Evolutionary conservation across 1,284 basidiomycete genomes (phyloP).

Genomic region (Malassezia furfur): DNA sequence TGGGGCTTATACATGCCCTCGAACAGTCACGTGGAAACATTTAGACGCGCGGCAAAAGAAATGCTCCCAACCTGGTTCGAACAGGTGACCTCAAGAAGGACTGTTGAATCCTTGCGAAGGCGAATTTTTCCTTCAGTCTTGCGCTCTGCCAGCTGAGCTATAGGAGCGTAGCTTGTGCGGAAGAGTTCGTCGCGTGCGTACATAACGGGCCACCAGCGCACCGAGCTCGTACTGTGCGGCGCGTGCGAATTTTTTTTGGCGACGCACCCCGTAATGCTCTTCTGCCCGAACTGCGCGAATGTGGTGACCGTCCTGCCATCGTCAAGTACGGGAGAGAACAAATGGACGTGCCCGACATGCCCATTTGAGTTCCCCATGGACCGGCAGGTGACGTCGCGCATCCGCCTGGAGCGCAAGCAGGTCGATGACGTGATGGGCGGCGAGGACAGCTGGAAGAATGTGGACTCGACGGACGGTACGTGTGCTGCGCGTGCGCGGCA

Average conservation of each 20-base stretch:
- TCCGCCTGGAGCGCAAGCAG: slow-evolving; percentile 30
- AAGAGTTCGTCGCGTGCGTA: not conserved
- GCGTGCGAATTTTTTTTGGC: not conserved
- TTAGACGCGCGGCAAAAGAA: not conserved
- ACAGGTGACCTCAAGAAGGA: slow-evolving; percentile 22
- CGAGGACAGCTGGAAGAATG: slow-evolving; percentile 82
- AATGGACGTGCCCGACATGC: slow-evolving; percentile 88
- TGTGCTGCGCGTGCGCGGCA: not conserved
- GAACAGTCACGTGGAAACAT: too few relatives aligned
- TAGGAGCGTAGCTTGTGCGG: slow-evolving; percentile 6
- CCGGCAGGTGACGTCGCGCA: slow-evolving; percentile 57
- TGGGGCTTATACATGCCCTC: too few relatives aligned
- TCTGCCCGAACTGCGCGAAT: slow-evolving; percentile 91
- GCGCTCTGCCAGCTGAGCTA: slow-evolving; percentile 23
- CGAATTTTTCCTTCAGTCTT: slow-evolving; percentile 18
- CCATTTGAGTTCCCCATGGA: slow-evolving; percentile 86
- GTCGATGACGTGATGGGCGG: slow-evolving; percentile 50
- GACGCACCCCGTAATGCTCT: slow-evolving; percentile 58
- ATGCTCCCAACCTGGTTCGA: slow-evolving; percentile 23
- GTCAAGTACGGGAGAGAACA: slow-evolving; percentile 59
- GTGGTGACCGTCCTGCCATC: slow-evolving; percentile 59
- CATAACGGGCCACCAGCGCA: not conserved
- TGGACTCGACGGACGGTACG: slow-evolving; percentile 64
- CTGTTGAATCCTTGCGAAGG: slow-evolving; percentile 15
- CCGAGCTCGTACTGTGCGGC: not conserved